Evolutionary conservation across 805 yeast species (phyloP).

Genomic region (Yueomyces sinensis): DNA sequence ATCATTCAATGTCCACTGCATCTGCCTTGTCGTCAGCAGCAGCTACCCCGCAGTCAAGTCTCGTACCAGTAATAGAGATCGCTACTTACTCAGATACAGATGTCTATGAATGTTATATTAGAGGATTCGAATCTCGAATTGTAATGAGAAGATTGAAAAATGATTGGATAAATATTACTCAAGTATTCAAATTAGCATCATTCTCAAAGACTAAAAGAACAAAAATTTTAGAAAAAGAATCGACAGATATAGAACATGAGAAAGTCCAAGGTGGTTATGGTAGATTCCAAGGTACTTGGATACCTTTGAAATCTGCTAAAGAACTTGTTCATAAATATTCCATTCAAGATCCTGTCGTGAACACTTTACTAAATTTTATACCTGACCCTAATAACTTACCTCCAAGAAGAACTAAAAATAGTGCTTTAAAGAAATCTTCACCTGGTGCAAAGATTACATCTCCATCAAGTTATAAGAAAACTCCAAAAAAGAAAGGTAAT

Average conservation of each 20-base stretch:
- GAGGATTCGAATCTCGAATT: constrained; percentile 29
- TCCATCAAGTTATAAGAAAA: constrained; percentile 24
- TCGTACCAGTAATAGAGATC: constrained; percentile 20
- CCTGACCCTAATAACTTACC: constrained; percentile 35
- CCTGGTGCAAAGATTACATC: constrained; percentile 22
- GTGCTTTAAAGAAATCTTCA: constrained; percentile 18
- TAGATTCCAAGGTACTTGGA: constrained; percentile 78
- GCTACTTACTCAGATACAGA: constrained; percentile 40
- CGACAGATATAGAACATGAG: constrained; percentile 57
- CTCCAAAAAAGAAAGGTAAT: constrained; percentile 16
- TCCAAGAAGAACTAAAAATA: constrained; percentile 27
- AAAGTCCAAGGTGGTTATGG: constrained; percentile 83
- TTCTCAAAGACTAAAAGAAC: constrained; percentile 73
- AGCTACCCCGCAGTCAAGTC: background rate
- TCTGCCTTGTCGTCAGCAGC: background rate
- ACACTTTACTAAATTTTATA: constrained; percentile 38
- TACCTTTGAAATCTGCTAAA: constrained; percentile 54
- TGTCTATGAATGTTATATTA: constrained; percentile 49
- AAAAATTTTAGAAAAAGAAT: constrained; percentile 61
- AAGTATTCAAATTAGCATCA: constrained; percentile 63
- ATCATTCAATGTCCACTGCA: background rate
- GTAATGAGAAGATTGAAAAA: constrained; percentile 79
- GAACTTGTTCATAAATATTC: constrained; percentile 40
- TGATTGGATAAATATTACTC: constrained; percentile 89
- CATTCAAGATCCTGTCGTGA: constrained; percentile 36